A percentile compares a stretch with the other conserved stretches of the same genome.
These are phyloP conservation scores for Suhomyces bokatorum DNA, from an alignment of 1,139 yeast genomes.

Conservation along the genomic window DNA sequence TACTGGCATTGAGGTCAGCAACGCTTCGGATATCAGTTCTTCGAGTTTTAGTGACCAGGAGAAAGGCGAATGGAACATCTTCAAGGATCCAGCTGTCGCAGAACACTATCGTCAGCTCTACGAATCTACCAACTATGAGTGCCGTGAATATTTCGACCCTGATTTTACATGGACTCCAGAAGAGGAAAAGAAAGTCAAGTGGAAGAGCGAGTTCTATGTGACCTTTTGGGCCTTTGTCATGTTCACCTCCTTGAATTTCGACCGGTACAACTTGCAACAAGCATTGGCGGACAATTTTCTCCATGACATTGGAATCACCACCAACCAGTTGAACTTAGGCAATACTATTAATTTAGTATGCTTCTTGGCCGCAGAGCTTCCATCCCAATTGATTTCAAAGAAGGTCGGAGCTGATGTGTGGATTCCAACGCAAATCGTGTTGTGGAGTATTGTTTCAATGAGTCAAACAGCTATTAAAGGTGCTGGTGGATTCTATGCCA, in stretches of 20 bases:
- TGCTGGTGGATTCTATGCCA: constrained; percentile 34
- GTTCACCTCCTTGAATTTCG: constrained; percentile 35
- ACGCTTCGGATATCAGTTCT: constrained; percentile 5
- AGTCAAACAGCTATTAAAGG: constrained; percentile 24
- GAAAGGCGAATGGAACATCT: constrained; percentile 20
- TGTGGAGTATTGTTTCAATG: constrained; percentile 30
- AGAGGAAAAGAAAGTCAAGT: constrained; percentile 31
- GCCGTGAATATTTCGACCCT: constrained; percentile 37
- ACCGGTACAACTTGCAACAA: constrained; percentile 31
- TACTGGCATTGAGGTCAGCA: not conserved
- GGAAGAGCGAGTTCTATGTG: constrained; percentile 33
- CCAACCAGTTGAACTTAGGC: constrained; percentile 34
- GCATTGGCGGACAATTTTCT: constrained; percentile 33
- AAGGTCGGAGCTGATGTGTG: constrained; percentile 36
- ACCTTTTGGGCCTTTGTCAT: constrained; percentile 33
- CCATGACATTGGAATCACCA: constrained; percentile 27
- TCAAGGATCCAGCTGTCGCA: constrained; percentile 32
- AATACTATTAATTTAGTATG: constrained; percentile 34
- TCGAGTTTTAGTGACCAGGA: constrained; percentile 5
- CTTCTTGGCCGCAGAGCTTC: constrained; percentile 34
- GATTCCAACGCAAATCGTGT: constrained; percentile 32
- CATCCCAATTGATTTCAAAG: constrained; percentile 35
- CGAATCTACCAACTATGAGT: constrained; percentile 32
- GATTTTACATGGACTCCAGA: constrained; percentile 35
- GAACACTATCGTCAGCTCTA: constrained; percentile 33